Base-by-base conservation (phyloP, 2,329 filamentous ascomycete genomes). In the Fusarium transvaalense region DNA sequence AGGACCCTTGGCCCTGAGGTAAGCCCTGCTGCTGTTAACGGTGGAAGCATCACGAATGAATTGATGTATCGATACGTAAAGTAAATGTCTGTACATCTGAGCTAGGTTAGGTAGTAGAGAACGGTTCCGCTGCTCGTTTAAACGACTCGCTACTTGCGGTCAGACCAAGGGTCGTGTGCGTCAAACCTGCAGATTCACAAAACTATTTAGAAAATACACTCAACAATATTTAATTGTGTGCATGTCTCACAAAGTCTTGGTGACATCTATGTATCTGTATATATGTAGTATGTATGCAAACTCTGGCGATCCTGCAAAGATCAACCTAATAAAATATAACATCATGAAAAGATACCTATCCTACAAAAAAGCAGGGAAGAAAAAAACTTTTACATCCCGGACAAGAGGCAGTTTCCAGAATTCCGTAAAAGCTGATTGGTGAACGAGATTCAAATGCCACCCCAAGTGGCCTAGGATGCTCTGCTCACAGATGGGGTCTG, bases 61-160 rank as follows among this genome's bases (percentile, higher is more conserved):
- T 54, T 59, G 27, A 55, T 52, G 29, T 50, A 29, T 21, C 23
- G 23, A 27, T 27, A 29, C 47, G 47, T 51, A 51, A 38, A 51
- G 47, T 15, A 38, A 51, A 38, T 29, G 17, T 57, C 42, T 56
- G 48, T 39, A 39, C 48, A 14, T 54, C 25, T 55, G 47, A 42
- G 17, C 42, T 39, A 64, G n/a, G n/a, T n/a, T n/a, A n/a, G n/a
- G n/a, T n/a, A n/a, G n/a, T n/a, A n/a, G 55, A 68, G 43, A 59
- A 69, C 47, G 56, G 52, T 73, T 70, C 61, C 61, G 55, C 61
- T 53, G 43, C 48, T 72, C 71, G 72, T 58, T 52, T 61, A 66
- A 67, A 39, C 23, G 7, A 51, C 48, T 65, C 61, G 51, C 68
- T 64, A 32, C 41, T 57, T 69, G 59, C 19, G 60, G 64, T 55